A percentile compares a stretch with the other conserved stretches of the same genome.
These are phyloP conservation scores for Pseudohyphozyma bogoriensis DNA, from an alignment of 768 basidiomycete genomes.

Conservation along the genomic window DNA sequence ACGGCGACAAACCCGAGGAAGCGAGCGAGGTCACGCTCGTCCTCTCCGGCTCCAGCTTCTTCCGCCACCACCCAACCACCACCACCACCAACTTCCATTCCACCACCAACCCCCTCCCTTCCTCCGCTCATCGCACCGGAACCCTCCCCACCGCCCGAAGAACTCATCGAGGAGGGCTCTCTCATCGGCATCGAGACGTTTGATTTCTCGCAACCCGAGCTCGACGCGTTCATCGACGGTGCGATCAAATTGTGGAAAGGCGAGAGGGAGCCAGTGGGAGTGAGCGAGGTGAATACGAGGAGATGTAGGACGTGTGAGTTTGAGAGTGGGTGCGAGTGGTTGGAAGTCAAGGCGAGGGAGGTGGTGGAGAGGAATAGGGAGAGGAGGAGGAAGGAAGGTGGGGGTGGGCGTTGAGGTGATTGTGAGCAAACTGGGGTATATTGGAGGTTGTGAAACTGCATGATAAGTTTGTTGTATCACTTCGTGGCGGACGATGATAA, in stretches of 20 bases:
- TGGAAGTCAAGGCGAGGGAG: conserved; percentile 47
- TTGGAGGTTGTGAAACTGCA: no score
- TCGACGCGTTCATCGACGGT: conserved; percentile 49
- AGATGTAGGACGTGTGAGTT: conserved; percentile 63
- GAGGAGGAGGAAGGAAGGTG: background rate
- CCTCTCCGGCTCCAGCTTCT: no score
- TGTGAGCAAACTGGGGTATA: no score
- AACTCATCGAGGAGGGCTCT: conserved; percentile 13
- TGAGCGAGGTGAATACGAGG: conserved; percentile 45
- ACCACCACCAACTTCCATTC: background rate
- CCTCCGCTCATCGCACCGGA: background rate
- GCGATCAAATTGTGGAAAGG: conserved; percentile 70
- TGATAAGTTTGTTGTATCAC: no score
- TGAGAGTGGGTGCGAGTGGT: conserved; percentile 66
- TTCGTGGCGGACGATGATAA: no score
- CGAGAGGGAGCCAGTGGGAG: conserved; percentile 57
- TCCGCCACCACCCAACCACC: no score
- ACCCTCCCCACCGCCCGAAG: background rate
- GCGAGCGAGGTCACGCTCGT: no score
- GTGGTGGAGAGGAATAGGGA: background rate
- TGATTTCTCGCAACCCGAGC: conserved; percentile 45
- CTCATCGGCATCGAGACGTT: conserved; percentile 63
- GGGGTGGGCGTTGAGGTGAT: no score
- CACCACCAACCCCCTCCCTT: background rate
- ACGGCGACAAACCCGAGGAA: no score